phyloP scores from a whole-genome alignment of 2,329 filamentous ascomycete species.

The Sporothrix brasiliensis region DNA sequence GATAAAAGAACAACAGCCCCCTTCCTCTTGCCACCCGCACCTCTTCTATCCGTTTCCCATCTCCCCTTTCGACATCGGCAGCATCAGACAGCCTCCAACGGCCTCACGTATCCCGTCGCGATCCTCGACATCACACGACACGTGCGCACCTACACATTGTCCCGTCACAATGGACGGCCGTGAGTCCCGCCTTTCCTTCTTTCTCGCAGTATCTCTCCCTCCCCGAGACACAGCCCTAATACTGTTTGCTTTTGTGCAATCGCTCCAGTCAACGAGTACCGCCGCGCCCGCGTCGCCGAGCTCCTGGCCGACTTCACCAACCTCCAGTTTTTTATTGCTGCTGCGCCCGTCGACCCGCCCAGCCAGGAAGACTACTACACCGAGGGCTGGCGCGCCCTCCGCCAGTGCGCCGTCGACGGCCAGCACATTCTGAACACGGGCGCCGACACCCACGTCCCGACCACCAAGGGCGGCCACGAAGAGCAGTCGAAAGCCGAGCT shows the following conservation, averaged over 20 bases:
- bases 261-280: constrained; percentile 60
- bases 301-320: constrained; percentile 64
- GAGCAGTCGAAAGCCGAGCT: constrained; percentile 66
- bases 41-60: constrained; percentile 26
- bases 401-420: constrained; percentile 65
- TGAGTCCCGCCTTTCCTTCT: constrained; percentile 27
- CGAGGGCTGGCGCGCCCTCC: constrained; percentile 63
- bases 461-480: constrained; percentile 55
- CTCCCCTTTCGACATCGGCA: neutral
- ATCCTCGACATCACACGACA: neutral
- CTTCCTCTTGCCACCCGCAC: constrained; percentile 33
- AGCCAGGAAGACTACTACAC: constrained; percentile 64
- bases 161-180: constrained; percentile 36
- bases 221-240: neutral
- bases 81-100: neutral
- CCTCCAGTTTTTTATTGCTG: constrained; percentile 65
- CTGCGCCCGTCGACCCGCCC: constrained; percentile 57
- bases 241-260: too few relatives aligned
- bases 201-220: neutral
- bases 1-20: constrained; percentile 30
- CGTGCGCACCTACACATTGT: neutral
- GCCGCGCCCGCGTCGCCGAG: constrained; percentile 63
- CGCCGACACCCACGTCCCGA: constrained; percentile 63
- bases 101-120: neutral
- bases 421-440: constrained; percentile 67